A percentile compares a stretch with the other conserved stretches of the same genome.
phyloP scores from a whole-genome alignment of 345 rosid species.

The Gossypium sturtianum region DNA sequence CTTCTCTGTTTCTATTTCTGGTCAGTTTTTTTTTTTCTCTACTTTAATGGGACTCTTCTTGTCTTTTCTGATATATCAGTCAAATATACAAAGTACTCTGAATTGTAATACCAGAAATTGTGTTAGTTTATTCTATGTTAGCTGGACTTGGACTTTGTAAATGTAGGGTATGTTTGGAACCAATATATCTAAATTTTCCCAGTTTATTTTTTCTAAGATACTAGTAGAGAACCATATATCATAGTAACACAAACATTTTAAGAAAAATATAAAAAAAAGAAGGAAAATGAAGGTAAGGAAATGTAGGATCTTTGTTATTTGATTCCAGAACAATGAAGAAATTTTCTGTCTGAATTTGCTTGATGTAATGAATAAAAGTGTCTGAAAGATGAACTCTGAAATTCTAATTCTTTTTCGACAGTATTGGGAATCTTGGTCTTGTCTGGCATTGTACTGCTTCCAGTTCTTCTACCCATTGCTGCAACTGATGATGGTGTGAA shows the following conservation, averaged over 20 bases:
- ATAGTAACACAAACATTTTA: no score
- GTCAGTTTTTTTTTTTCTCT: background rate
- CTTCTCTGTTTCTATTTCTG: background rate
- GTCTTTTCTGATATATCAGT: background rate
- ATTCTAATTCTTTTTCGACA: constrained; percentile 13
- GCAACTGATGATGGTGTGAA: constrained; percentile 40
- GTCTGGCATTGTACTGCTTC: constrained; percentile 63
- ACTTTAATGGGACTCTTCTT: background rate
- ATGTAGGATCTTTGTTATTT: background rate
- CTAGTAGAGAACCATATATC: no score
- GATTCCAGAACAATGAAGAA: background rate
- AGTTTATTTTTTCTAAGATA: background rate
- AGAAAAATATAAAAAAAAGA: no score
- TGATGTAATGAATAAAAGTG: background rate
- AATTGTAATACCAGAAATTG: background rate
- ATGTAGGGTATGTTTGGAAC: background rate
- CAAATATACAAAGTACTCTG: background rate
- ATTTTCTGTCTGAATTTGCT: background rate
- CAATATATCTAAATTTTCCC: background rate
- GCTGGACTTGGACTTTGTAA: background rate
- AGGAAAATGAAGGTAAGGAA: background rate
- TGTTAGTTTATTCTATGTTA: background rate
- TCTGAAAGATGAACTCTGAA: background rate
- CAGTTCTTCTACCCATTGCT: constrained; percentile 76
- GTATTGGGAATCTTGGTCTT: constrained; percentile 64